Evolutionary conservation across 2,329 filamentous ascomycete species (phyloP).

Genomic region (Epichloe elymi): DNA sequence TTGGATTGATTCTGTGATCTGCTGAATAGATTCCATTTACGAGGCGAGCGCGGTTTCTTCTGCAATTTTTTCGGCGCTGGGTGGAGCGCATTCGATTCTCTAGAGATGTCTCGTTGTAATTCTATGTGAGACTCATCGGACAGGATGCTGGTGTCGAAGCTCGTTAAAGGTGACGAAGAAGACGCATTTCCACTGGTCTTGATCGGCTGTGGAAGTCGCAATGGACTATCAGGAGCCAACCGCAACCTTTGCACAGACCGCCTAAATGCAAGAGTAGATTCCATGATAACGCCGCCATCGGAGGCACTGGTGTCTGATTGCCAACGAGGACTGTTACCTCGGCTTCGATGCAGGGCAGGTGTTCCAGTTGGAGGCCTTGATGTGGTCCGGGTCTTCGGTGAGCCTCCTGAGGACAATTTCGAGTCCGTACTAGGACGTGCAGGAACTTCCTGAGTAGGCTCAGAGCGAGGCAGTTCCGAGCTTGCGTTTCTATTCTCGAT

Average conservation of each 20-base stretch:
- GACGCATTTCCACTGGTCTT: constrained; percentile 29
- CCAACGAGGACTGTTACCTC: constrained; percentile 18
- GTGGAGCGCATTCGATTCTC: constrained; percentile 16
- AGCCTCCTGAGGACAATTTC: constrained; percentile 25
- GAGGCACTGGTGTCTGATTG: constrained; percentile 46
- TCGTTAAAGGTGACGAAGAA: constrained; percentile 38
- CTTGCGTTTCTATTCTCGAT: constrained; percentile 45
- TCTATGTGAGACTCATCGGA: constrained; percentile 42
- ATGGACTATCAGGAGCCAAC: constrained; percentile 28
- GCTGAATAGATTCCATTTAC: constrained; percentile 52
- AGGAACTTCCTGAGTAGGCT: constrained; percentile 35
- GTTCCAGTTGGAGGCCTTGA: constrained; percentile 37
- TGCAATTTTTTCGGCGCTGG: constrained; percentile 38
- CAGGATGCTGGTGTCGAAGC: constrained; percentile 41
- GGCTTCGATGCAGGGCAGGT: constrained; percentile 34
- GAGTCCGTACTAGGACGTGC: constrained; percentile 31
- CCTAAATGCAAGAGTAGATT: constrained; percentile 40
- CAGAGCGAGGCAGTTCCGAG: constrained; percentile 10
- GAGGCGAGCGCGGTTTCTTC: constrained; percentile 41
- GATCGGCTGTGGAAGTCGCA: constrained; percentile 41
- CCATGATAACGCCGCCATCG: constrained; percentile 30
- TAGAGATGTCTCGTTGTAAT: constrained; percentile 22
- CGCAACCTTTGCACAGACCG: constrained; percentile 40
- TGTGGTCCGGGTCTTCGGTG: constrained; percentile 26
- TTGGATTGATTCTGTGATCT: constrained; percentile 34